Evolutionary conservation across 768 basidiomycete species (phyloP).

Genomic region (Sarcomyxa edulis): DNA sequence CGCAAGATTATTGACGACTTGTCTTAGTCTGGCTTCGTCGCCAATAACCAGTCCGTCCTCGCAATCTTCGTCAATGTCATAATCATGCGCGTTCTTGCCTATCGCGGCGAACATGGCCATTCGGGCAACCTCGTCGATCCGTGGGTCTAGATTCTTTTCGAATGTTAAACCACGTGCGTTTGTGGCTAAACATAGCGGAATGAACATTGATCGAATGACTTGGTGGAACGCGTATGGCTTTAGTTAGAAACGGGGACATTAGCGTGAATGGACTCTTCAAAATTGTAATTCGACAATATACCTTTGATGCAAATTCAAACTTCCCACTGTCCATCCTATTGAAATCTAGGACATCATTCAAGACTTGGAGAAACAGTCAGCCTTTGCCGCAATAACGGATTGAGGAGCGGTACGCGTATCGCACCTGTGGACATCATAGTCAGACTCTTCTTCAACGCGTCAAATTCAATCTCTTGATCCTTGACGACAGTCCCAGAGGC

Average conservation of each 20-base stretch:
- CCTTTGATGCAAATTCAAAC: slow-evolving; percentile 51
- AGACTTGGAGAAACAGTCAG: slow-evolving; percentile 27
- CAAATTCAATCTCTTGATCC: slow-evolving; percentile 67
- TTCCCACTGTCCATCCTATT: slow-evolving; percentile 69
- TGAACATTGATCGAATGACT: slow-evolving; percentile 53
- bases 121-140: slow-evolving; percentile 49
- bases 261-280: too few species aligned
- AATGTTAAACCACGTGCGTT: slow-evolving; percentile 56
- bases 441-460: slow-evolving; percentile 61
- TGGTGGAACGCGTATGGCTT: slow-evolving; percentile 59
- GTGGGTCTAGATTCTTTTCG: slow-evolving; percentile 47
- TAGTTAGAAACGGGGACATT: slow-evolving; percentile 7
- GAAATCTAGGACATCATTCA: slow-evolving; percentile 63
- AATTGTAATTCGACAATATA: slow-evolving; percentile 10
- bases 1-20: slow-evolving; percentile 65
- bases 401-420: slow-evolving; percentile 5
- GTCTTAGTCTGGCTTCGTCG: slow-evolving; percentile 63
- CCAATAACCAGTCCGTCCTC: slow-evolving; percentile 57
- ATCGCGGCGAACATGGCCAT: slow-evolving; percentile 36
- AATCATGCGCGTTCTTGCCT: slow-evolving; percentile 29
- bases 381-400: slow-evolving; percentile 2
- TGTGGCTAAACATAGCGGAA: slow-evolving; percentile 50
- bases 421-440: slow-evolving; percentile 70
- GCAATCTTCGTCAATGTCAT: slow-evolving; percentile 20
- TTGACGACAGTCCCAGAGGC: slow-evolving; percentile 53